Evolutionary conservation across 768 basidiomycete species (phyloP), one percentile per base, ranked within the genome.

Genomic region (Boletus subparvulus): DNA sequence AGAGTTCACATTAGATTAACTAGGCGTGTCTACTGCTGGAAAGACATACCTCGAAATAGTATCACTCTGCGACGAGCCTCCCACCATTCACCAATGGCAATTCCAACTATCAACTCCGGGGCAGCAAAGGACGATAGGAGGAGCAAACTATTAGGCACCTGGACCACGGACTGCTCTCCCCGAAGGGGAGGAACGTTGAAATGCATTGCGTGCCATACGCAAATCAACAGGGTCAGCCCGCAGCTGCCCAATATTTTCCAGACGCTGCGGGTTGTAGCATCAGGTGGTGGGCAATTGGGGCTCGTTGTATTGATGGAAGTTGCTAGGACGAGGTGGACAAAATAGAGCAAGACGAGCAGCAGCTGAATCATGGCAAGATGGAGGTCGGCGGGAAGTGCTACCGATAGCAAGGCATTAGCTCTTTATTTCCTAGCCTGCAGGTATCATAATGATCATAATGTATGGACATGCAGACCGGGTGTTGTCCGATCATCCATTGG

Each of bases 141-240:
- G 21, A 21, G 21, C 2, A 21, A 21, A 21, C 21, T 21, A 21
- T 21, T 21, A 21, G 21, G 21, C 21, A 21, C 21, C 21, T 21
- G 21, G 21, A 21, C 21, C 21, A 21, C 21, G 21, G 21, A 21
- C 21, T 21, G 21, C 21, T 21, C 21, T 21, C 21, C 24, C 1
- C 9, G 3, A 10, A 4, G 10, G 7, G 1, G 5, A 14, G 36
- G 26, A 12, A 53, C 12, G 3, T 46, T 8, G 17, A 14, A 9
- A 26, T 56, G 55, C 13, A 56, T 33, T 1, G 50, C 19, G 3
- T 47, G 43, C 55, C 55, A 56, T 5, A 56, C 21, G 24, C 55
- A 56, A n/a, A 56, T 50, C 3, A 51, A 13, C 12, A 56, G 12
- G 4, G 50, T 56, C 6, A 56, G 5, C 5, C 3, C 49, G 4